phyloP scores from a whole-genome alignment of 192 early-diverging fungal genomes.

The Dissophora globulifera region DNA sequence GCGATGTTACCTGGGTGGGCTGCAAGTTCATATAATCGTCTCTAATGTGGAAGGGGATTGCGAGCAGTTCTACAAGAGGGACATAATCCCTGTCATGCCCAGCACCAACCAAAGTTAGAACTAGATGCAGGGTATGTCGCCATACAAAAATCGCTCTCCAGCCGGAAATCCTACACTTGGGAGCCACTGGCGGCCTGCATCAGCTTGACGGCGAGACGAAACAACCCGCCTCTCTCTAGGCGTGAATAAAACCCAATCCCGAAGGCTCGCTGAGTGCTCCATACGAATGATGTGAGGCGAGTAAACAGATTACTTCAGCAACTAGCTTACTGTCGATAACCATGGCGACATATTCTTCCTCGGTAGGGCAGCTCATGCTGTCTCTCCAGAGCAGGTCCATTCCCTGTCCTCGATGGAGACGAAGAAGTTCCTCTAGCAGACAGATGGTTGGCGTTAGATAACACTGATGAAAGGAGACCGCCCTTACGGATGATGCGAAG shows the following conservation, averaged over 20 bases:
- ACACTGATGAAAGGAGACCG: too few species aligned
- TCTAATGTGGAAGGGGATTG: slow-evolving; percentile 95
- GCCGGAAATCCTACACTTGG: slow-evolving; percentile 31
- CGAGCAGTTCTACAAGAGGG: slow-evolving; percentile 85
- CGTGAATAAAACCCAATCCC: background rate
- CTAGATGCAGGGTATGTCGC: background rate
- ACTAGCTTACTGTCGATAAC: slow-evolving; percentile 89
- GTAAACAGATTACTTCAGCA: too few species aligned
- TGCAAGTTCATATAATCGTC: slow-evolving; percentile 98
- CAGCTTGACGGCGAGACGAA: slow-evolving; percentile 93
- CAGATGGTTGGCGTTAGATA: too few species aligned
- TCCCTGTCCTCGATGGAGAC: slow-evolving; percentile 96
- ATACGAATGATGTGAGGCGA: too few species aligned
- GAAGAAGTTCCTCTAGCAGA: slow-evolving; percentile 88
- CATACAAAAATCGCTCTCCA: background rate
- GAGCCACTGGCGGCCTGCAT: slow-evolving; percentile 83
- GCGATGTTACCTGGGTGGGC: slow-evolving; percentile 80
- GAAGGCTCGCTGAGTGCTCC: too few species aligned
- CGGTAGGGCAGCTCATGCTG: slow-evolving; percentile 86
- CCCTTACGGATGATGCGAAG: too few species aligned
- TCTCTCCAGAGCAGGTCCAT: slow-evolving; percentile 99
- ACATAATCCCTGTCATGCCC: too few species aligned
- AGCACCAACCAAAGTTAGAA: too few species aligned
- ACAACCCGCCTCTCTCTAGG: slow-evolving; percentile 93
- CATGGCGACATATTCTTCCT: slow-evolving; percentile 95